phyloP scores from a whole-genome alignment of 306 rosid genomes.

The Geum urbanum region DNA sequence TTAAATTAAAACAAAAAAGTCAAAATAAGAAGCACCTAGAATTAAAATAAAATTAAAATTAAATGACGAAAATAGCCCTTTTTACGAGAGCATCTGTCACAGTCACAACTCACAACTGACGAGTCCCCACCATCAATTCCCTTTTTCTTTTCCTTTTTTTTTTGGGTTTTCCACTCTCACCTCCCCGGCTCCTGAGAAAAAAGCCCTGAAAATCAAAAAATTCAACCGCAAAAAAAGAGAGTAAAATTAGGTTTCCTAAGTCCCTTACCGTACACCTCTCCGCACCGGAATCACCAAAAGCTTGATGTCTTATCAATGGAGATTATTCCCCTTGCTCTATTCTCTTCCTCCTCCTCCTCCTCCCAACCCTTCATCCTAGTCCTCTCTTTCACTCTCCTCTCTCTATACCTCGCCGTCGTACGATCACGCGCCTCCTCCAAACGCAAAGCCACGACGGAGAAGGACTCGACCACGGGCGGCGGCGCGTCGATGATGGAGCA shows the following conservation, averaged over 20 bases:
- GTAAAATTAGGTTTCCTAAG: slow-evolving; percentile 6
- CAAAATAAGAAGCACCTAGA: too few relatives aligned
- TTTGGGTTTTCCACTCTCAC: too few relatives aligned
- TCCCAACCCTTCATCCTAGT: slow-evolving; percentile 55
- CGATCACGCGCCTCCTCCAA: slow-evolving; percentile 41
- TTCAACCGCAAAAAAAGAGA: neutral
- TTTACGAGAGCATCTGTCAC: neutral
- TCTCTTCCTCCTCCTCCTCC: slow-evolving; percentile 14
- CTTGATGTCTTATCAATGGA: slow-evolving; percentile 96
- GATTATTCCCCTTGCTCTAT: slow-evolving; percentile 42
- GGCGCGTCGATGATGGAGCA: slow-evolving; percentile 99
- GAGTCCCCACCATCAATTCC: neutral
- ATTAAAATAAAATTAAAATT: neutral
- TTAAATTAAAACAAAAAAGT: too few relatives aligned
- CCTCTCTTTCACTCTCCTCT: slow-evolving; percentile 51
- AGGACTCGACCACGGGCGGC: slow-evolving; percentile 22
- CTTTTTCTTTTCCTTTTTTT: neutral
- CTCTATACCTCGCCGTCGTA: slow-evolving; percentile 48
- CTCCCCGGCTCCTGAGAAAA: neutral
- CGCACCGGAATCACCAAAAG: slow-evolving; percentile 33
- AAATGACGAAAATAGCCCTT: neutral
- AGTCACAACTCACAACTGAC: neutral
- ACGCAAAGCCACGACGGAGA: slow-evolving; percentile 34
- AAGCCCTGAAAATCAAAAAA: neutral
- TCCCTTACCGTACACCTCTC: slow-evolving; percentile 9